A percentile compares a stretch with the other conserved stretches of the same genome.
phyloP scores from a whole-genome alignment of 768 basidiomycete genomes.

The Kwoniella dendrophila region DNA sequence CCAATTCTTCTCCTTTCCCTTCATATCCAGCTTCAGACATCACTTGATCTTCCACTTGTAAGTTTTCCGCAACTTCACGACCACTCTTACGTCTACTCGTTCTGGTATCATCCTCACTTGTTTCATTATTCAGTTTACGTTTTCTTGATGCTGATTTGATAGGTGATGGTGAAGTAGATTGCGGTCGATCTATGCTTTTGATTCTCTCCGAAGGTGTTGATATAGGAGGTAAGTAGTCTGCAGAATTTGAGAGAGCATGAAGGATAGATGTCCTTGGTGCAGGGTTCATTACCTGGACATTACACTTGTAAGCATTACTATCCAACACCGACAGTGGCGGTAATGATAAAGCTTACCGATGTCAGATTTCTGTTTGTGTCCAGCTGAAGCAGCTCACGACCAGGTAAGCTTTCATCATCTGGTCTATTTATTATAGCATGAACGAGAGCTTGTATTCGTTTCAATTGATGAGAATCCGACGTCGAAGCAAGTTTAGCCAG shows the following conservation, averaged over 20 bases:
- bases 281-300: constrained; percentile 34
- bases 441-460: too few relatives aligned
- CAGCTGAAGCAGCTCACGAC: constrained; percentile 26
- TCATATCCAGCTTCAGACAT: neutral
- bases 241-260: constrained; percentile 30
- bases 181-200: constrained; percentile 6
- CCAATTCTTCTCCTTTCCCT: constrained; percentile 28
- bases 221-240: constrained; percentile 2
- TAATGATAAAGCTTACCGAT: constrained; percentile 11
- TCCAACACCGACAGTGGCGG: neutral
- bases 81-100: neutral
- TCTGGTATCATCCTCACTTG: neutral
- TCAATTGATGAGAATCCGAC: neutral
- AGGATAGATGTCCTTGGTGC: constrained; percentile 43
- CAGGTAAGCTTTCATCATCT: constrained; percentile 11
- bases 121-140: neutral
- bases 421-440: constrained; percentile 19
- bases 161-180: constrained; percentile 4
- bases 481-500: constrained; percentile 17
- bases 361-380: constrained; percentile 16
- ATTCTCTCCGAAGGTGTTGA: neutral
- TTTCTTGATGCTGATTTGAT: neutral
- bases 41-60: neutral
- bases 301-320: neutral
- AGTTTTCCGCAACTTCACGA: neutral